A percentile compares a stretch with the other conserved stretches of the same genome.
Evolutionary conservation across 148 eudicot genomes (phyloP).

Genomic region (Amaranthus hypochondriacus): DNA sequence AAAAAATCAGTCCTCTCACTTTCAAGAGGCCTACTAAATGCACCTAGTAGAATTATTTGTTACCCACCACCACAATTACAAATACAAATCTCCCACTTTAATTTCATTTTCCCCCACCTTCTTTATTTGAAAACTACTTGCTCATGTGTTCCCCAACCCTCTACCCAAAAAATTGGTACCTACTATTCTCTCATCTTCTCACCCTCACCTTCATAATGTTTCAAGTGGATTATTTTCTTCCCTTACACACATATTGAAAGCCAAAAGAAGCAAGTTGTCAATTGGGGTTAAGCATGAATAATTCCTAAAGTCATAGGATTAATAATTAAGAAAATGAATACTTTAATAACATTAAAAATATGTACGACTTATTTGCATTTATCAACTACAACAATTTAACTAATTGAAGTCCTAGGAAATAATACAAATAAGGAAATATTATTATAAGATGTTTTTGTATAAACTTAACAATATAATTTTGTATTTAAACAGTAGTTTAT

Average conservation of each 20-base stretch:
- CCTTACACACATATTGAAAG: background rate
- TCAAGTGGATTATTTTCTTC: background rate
- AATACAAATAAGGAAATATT: no score
- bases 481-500: no score
- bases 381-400: no score
- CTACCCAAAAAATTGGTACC: slow-evolving; percentile 23
- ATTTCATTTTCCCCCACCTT: background rate
- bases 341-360: no score
- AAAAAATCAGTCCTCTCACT: background rate
- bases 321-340: background rate
- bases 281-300: background rate
- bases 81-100: background rate
- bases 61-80: slow-evolving; percentile 24
- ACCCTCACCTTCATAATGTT: slow-evolving; percentile 11
- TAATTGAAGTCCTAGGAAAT: no score
- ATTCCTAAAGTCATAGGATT: background rate
- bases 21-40: slow-evolving; percentile 3
- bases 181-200: slow-evolving; percentile 16
- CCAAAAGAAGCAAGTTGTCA: slow-evolving; percentile 1
- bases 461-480: no score
- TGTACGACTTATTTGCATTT: no score
- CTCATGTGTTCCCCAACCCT: slow-evolving; percentile 29
- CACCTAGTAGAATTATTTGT: slow-evolving; percentile 14
- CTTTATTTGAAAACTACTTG: slow-evolving; percentile 27
- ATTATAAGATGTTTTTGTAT: no score